These are phyloP conservation scores for Priceomyces medius DNA, from an alignment of 805 yeast genomes.

Conservation along the genomic window DNA sequence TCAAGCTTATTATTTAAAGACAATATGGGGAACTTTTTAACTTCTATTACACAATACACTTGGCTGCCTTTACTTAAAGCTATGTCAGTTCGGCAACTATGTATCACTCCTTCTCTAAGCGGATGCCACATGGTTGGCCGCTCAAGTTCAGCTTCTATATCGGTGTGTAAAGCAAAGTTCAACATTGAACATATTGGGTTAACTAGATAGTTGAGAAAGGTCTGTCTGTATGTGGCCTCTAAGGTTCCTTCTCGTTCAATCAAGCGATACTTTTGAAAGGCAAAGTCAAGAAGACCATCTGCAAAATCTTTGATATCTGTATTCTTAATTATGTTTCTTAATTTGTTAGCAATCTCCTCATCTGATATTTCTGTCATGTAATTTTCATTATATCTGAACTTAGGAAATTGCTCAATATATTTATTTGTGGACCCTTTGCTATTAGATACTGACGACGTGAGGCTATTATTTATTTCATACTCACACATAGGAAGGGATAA, in stretches of 20 bases:
- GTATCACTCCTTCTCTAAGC: background rate
- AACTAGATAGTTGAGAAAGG: background rate
- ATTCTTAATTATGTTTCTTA: background rate
- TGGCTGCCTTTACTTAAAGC: background rate
- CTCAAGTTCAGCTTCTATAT: background rate
- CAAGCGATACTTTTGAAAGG: background rate
- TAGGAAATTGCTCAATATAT: background rate
- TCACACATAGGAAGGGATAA: conserved; percentile 5
- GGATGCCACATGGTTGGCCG: background rate
- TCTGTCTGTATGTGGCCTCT: background rate
- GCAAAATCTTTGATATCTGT: background rate
- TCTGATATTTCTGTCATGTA: background rate
- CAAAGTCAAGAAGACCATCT: background rate
- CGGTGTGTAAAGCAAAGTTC: background rate
- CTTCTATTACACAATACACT: conserved; percentile 4
- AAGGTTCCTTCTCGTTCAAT: background rate
- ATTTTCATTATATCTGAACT: background rate
- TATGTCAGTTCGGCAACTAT: background rate
- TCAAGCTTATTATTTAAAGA: too few species aligned
- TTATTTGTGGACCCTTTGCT: background rate
- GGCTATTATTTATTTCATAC: background rate
- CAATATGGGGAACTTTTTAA: conserved; percentile 1
- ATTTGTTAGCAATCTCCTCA: background rate
- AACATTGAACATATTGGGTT: background rate
- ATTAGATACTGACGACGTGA: background rate